Conservation (phyloP, 2,329 filamentous ascomycete species). For the Fusarium sp. region DNA sequence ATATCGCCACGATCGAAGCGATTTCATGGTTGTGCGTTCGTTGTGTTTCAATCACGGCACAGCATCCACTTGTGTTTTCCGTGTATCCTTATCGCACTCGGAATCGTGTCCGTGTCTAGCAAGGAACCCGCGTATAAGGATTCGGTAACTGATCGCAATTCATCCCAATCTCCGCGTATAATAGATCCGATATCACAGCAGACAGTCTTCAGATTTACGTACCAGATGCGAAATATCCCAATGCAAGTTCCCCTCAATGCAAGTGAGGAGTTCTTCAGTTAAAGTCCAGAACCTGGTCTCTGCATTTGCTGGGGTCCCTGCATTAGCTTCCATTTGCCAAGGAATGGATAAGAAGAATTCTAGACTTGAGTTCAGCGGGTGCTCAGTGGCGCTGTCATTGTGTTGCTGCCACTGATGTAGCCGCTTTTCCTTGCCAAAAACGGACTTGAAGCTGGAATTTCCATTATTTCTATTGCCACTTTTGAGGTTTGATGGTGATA, state of each 20-base stretch:
- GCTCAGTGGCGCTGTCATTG: constrained; percentile 18
- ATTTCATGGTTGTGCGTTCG: neutral
- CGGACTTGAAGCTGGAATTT: constrained; percentile 1
- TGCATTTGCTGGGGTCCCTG: constrained; percentile 29
- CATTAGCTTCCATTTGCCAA: constrained; percentile 28
- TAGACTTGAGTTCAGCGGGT: constrained; percentile 22
- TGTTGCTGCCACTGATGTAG: neutral
- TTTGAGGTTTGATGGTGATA: constrained; percentile 2
- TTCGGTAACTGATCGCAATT: neutral
- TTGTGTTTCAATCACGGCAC: constrained; percentile 18
- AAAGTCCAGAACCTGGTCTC: constrained; percentile 28
- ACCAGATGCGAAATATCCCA: constrained; percentile 4
- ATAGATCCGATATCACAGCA: constrained; percentile 4
- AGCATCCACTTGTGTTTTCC: constrained; percentile 20
- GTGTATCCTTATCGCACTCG: constrained; percentile 16
- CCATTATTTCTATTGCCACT: neutral
- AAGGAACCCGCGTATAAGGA: constrained; percentile 13
- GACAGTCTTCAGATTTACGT: neutral
- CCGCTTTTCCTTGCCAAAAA: constrained; percentile 7
- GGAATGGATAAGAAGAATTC: constrained; percentile 16
- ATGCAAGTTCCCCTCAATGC: neutral
- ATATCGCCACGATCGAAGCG: neutral
- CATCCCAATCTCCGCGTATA: constrained; percentile 20
- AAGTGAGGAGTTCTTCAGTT: neutral
- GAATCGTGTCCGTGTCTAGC: constrained; percentile 23